phyloP scores from a whole-genome alignment of 805 yeast genomes.

The Pichia insulana region DNA sequence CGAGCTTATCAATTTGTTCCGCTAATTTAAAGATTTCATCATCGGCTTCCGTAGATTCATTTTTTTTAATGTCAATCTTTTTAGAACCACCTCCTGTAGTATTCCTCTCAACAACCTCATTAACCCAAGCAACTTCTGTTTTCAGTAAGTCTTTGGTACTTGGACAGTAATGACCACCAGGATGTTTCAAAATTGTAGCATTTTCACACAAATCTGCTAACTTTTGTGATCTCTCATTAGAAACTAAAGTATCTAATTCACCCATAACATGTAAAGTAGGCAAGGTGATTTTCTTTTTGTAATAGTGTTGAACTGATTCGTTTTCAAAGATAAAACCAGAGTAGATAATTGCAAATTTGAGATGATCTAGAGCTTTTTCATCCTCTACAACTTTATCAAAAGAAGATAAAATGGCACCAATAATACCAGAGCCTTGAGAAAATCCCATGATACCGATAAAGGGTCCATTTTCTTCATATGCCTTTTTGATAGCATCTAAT shows the following conservation, averaged over 20 bases:
- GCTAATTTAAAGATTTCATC: constrained; percentile 21
- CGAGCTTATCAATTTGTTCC: constrained; percentile 24
- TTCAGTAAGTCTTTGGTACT: constrained; percentile 49
- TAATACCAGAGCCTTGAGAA: constrained; percentile 90
- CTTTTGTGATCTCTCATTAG: constrained; percentile 56
- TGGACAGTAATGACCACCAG: constrained; percentile 97
- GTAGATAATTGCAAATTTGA: constrained; percentile 70
- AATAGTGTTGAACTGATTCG: constrained; percentile 22
- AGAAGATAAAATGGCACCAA: constrained; percentile 57
- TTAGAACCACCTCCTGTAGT: background rate
- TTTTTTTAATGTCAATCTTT: constrained; percentile 5
- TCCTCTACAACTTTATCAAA: constrained; percentile 42
- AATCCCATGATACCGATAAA: constrained; percentile 86
- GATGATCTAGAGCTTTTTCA: constrained; percentile 33
- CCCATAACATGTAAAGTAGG: constrained; percentile 75
- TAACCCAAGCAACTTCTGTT: constrained; percentile 29
- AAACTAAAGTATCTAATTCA: constrained; percentile 78
- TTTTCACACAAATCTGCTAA: constrained; percentile 48
- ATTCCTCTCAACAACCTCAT: constrained; percentile 15
- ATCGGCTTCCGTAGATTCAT: constrained; percentile 3
- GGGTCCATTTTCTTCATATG: constrained; percentile 60
- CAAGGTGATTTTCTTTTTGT: constrained; percentile 21
- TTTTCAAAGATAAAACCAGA: constrained; percentile 44
- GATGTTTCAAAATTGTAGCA: constrained; percentile 56
- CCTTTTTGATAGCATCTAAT: constrained; percentile 39